Percentiles rank a stretch among this genome's conserved stretches.
Conservation (phyloP, 2,329 filamentous ascomycete species). For the Fusarium miscanthi region DNA sequence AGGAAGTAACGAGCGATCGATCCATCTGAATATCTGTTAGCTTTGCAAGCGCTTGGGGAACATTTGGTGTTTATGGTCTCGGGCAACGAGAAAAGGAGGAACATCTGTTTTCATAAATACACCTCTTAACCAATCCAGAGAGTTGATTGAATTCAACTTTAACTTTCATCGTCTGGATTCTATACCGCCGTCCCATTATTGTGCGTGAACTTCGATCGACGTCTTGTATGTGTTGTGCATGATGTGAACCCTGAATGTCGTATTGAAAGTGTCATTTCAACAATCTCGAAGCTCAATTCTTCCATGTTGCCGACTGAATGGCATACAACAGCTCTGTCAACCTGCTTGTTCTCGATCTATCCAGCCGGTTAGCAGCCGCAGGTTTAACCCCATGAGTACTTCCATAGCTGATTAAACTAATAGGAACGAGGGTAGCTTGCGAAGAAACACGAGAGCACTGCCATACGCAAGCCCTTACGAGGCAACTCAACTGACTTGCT, state of each 20-base stretch:
- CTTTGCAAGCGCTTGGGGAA: constrained; percentile 30
- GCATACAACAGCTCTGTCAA: not conserved
- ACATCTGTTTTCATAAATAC: constrained; percentile 25
- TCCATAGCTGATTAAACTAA: not conserved
- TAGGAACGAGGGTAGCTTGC: not conserved
- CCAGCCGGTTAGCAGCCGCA: not conserved
- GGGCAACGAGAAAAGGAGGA: constrained; percentile 27
- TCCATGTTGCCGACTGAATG: not conserved
- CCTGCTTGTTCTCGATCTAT: not conserved
- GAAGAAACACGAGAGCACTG: not conserved
- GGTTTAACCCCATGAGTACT: not conserved
- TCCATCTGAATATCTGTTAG: constrained; percentile 34
- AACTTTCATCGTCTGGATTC: not conserved
- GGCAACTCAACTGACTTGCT: not conserved
- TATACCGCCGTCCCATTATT: not conserved
- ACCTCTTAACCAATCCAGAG: constrained; percentile 18
- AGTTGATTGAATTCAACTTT: not conserved
- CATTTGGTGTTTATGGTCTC: constrained; percentile 36
- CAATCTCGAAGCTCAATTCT: not conserved
- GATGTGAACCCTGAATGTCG: not conserved
- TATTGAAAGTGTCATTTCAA: not conserved
- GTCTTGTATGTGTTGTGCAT: not conserved
- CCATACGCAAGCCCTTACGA: not conserved
- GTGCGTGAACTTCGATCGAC: not conserved
- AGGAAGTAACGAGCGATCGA: constrained; percentile 4